Evolutionary conservation across 305 asterid species (phyloP).

Genomic region (Ilex paraguariensis): DNA sequence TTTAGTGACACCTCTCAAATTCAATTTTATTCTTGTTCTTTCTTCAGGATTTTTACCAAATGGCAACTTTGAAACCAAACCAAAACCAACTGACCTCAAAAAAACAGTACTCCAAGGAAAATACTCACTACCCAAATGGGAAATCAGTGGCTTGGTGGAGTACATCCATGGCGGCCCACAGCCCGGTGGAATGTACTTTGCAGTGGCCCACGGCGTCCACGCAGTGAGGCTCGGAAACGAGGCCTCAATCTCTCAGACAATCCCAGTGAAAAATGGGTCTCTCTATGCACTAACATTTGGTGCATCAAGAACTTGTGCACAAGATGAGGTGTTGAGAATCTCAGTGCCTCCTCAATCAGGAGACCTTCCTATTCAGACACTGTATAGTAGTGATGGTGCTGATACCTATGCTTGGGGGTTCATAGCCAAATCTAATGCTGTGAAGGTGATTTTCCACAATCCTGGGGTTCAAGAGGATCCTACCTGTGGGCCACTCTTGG

Average conservation of each 20-base stretch:
- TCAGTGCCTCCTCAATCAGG: constrained; percentile 58
- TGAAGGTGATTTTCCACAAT: constrained; percentile 51
- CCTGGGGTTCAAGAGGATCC: constrained; percentile 83
- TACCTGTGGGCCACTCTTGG: constrained; percentile 84
- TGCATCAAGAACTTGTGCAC: constrained; percentile 89
- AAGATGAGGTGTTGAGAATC: constrained; percentile 61
- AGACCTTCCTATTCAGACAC: constrained; percentile 79
- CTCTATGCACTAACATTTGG: constrained; percentile 74
- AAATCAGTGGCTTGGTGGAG: constrained; percentile 64
- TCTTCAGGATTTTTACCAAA: constrained; percentile 65
- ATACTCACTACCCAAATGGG: constrained; percentile 77
- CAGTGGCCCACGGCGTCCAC: constrained; percentile 69
- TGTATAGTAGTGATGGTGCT: constrained; percentile 72
- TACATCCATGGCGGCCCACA: constrained; percentile 87
- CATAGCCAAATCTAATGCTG: constrained; percentile 39
- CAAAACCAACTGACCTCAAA: constrained; percentile 42
- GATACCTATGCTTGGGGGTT: constrained; percentile 87
- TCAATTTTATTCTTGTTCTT: background rate
- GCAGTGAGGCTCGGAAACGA: constrained; percentile 87
- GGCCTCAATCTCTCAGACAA: constrained; percentile 67
- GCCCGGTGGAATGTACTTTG: constrained; percentile 79
- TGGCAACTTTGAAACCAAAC: constrained; percentile 76
- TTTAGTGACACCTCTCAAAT: background rate
- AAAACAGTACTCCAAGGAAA: constrained; percentile 55
- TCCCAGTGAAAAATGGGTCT: constrained; percentile 57